Evolutionary conservation across 2,329 filamentous ascomycete genomes (phyloP), one percentile per base, ranked within the genome.

Genomic region (Dactylellina parvicollis): DNA sequence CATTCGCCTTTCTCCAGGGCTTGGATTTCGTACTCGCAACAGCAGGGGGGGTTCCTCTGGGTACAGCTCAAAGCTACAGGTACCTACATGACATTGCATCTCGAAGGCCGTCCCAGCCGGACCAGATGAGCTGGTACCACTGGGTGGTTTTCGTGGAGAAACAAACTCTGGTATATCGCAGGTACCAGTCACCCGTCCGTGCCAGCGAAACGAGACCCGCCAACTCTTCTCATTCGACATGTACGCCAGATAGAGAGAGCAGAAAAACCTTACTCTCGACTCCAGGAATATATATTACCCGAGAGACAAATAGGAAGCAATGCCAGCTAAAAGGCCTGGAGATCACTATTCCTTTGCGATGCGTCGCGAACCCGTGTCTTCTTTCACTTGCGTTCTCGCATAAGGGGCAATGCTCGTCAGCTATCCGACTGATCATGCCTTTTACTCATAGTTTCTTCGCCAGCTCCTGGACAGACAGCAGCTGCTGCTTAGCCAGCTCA

Each of bases 81-180:
- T 72, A 72, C 67, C 59, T 72, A 72, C 67, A 72, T 64, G 67
- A 60, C 59, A 65, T 59, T 72, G 67, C 59, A 72, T 64, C n/a
- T n/a, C 59, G 59, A 64, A 55, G 36, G 36, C 32, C 30, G 20
- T 22, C 47, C n/a, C 46, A 28, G 56, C 30, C 38, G 38, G 36
- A 30, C 42, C 50, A 72, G 67, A 72, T 72, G 67, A 72, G 67
- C 66, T 72, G 66, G 66, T 72, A 72, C 59, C 66, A 71, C 57
- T 70, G 36, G 52, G 26, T 40, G 38, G 24, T 54, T 36, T 34
- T 38, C 16, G 24, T 14, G 26, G 28, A 42, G 56, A 44, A 24
- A 24, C 18, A 40, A 28, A 22, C 24, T 18, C 36, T 18, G 54
- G 24, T 47, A 4, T 20, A 20, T 20, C n/a, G 12, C 34, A 62